A percentile compares a stretch with the other conserved stretches of the same genome.
Evolutionary conservation across 2,329 filamentous ascomycete species (phyloP).

Genomic region (Colletotrichum melonis): DNA sequence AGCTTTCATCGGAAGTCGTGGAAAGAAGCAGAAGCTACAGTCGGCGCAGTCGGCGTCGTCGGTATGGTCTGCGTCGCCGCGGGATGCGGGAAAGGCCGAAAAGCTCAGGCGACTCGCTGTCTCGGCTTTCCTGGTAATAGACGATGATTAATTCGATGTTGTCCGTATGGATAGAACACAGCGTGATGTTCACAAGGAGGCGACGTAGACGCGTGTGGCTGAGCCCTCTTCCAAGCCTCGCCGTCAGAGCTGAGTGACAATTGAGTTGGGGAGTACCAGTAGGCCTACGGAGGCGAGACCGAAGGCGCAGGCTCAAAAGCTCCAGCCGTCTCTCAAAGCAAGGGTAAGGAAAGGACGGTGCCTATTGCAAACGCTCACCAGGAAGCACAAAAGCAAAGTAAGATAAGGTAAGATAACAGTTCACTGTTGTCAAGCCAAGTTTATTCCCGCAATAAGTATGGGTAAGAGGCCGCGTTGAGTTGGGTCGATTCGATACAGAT

Average conservation of each 20-base stretch:
- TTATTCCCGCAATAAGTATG: neutral
- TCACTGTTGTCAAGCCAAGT: neutral
- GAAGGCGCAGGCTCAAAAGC: neutral
- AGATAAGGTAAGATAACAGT: neutral
- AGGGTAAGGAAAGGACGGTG: neutral
- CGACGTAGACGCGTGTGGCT: slow-evolving; percentile 33
- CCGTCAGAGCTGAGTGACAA: slow-evolving; percentile 14
- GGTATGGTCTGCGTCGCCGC: neutral
- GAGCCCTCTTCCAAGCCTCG: slow-evolving; percentile 32
- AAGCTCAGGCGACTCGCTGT: neutral
- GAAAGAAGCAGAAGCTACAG: slow-evolving; percentile 6
- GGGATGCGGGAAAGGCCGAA: neutral
- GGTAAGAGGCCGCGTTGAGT: too few species aligned
- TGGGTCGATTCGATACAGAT: neutral
- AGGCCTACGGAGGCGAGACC: neutral
- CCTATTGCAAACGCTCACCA: neutral
- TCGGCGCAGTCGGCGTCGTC: neutral
- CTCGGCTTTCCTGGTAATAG: neutral
- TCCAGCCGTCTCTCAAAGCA: neutral
- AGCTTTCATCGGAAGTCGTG: slow-evolving; percentile 3
- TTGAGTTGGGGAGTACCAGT: neutral
- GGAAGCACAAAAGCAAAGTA: neutral
- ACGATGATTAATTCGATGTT: neutral
- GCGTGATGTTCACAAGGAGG: neutral
- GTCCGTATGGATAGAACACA: neutral